These are phyloP conservation scores for Ophiostoma australiae DNA, from an alignment of 2,329 filamentous ascomycete genomes.

Conservation along the genomic window DNA sequence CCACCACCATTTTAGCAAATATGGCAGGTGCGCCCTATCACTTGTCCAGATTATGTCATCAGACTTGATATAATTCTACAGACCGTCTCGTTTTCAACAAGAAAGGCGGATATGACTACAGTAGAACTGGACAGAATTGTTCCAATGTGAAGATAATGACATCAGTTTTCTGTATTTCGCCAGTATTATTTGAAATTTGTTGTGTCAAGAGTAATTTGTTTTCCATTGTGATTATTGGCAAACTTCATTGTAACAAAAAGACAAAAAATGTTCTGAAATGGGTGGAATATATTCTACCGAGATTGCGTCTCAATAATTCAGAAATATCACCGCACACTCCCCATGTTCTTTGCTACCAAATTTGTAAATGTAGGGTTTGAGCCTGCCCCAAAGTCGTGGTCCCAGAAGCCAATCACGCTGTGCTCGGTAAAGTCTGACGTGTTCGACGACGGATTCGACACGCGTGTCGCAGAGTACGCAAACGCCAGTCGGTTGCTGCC, in stretches of 20 bases:
- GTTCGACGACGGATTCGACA: background rate
- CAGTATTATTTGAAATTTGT: too few relatives aligned
- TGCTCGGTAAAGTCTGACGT: background rate
- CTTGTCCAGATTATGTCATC: background rate
- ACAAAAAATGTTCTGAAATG: too few relatives aligned
- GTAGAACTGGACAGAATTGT: too few relatives aligned
- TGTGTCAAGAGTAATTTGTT: too few relatives aligned
- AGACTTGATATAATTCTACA: too few relatives aligned
- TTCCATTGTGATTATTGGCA: background rate
- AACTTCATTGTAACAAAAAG: background rate
- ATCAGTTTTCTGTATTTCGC: too few relatives aligned
- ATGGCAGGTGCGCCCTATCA: background rate
- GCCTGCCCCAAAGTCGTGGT: background rate
- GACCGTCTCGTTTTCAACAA: too few relatives aligned
- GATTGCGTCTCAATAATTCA: background rate
- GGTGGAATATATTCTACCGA: too few relatives aligned
- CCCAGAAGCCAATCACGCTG: background rate
- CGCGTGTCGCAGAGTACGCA: background rate
- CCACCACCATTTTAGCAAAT: background rate
- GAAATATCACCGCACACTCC: background rate
- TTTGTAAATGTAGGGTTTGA: background rate
- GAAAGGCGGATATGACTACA: too few relatives aligned
- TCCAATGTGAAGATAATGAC: too few relatives aligned
- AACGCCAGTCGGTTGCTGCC: background rate
- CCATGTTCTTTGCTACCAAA: background rate